Conservation (phyloP, 306 rosid species). For the Ormosia emarginata region DNA sequence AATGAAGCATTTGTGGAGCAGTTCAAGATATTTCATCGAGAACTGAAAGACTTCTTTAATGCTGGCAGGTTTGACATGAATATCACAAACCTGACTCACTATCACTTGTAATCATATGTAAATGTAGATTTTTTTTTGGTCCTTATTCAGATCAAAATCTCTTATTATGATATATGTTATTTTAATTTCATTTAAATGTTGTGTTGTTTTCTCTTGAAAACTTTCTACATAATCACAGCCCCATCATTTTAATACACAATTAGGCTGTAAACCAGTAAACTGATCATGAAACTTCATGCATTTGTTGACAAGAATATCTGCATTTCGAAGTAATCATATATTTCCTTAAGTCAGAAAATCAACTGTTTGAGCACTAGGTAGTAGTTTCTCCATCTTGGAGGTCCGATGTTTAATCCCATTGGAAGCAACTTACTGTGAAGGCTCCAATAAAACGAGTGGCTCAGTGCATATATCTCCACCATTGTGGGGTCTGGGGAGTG, state of each 20-base stretch:
- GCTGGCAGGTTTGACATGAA: constrained; percentile 85
- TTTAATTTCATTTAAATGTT: neutral
- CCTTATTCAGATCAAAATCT: neutral
- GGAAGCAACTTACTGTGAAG: neutral
- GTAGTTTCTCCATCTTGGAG: neutral
- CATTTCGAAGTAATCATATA: constrained; percentile 12
- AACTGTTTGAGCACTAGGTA: constrained; percentile 1
- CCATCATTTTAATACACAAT: constrained; percentile 3
- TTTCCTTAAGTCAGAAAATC: constrained; percentile 3
- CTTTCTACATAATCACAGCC: constrained; percentile 8
- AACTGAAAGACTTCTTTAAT: constrained; percentile 97
- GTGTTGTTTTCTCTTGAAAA: neutral
- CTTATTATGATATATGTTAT: neutral
- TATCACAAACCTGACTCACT: neutral
- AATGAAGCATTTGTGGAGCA: constrained; percentile 81
- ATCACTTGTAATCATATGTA: neutral
- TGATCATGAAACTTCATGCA: constrained; percentile 4
- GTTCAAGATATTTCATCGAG: constrained; percentile 84
- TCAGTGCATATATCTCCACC: neutral
- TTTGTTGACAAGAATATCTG: constrained; percentile 2
- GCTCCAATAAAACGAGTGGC: neutral
- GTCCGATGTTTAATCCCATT: neutral
- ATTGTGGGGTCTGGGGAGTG: neutral
- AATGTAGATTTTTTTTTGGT: neutral
- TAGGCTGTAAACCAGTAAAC: neutral